A percentile compares a stretch with the other conserved stretches of the same genome.
Conservation (phyloP, 371 early-diverging fungal species). For the Apophysomyces trapeziformis region DNA sequence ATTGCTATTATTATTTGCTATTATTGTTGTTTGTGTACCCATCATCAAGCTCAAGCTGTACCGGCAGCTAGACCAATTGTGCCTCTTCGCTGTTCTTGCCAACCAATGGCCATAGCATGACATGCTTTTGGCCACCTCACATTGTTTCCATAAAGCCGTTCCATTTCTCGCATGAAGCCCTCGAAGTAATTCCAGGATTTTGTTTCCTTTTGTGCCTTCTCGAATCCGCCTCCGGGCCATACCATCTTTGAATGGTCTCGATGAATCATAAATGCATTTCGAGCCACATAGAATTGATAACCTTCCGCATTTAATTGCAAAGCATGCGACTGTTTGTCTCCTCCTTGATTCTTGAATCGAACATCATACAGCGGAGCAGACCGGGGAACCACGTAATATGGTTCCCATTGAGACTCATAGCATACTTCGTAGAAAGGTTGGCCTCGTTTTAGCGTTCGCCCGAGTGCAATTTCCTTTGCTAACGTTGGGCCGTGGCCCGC, state of each 20-base stretch:
- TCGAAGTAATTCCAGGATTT: constrained; percentile 58
- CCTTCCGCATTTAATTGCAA: constrained; percentile 63
- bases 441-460: constrained; percentile 24
- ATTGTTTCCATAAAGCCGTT: constrained; percentile 49
- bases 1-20: neutral
- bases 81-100: constrained; percentile 50
- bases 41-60: constrained; percentile 11
- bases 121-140: constrained; percentile 68
- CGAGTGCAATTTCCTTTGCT: constrained; percentile 40
- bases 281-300: constrained; percentile 55
- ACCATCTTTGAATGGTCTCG: constrained; percentile 61
- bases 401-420: constrained; percentile 76
- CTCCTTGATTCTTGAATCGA: constrained; percentile 68
- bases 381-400: constrained; percentile 62
- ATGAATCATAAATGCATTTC: constrained; percentile 62
- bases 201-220: constrained; percentile 42
- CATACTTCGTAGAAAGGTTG: constrained; percentile 60
- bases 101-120: constrained; percentile 49
- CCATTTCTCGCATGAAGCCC: constrained; percentile 57
- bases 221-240: constrained; percentile 65
- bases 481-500: constrained; percentile 68
- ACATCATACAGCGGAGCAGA: constrained; percentile 61
- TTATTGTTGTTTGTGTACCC: neutral
- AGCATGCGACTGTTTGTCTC: constrained; percentile 71
- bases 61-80: constrained; percentile 42